Evolutionary conservation across 1,284 basidiomycete genomes (phyloP), one percentile per base, ranked within the genome.

Genomic region (Leccinum subfulvum): DNA sequence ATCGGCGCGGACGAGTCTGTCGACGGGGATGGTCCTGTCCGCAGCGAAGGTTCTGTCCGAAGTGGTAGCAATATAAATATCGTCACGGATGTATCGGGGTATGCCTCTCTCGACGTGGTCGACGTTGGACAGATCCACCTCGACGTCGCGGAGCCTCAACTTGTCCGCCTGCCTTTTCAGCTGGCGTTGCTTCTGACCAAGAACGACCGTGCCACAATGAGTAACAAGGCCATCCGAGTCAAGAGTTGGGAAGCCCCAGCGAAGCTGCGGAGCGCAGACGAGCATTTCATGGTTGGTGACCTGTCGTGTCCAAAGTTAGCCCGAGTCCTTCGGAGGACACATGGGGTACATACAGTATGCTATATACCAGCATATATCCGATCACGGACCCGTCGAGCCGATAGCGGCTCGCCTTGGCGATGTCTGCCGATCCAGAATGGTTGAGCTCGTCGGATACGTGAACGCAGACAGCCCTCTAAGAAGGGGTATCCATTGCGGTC

Each of bases 261-360:
- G 75, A 39, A 73, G 70, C 57, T 75, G 72, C n/a, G 75, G 73
- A 28, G 72, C 72, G 55, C 69, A 76, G 9, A 76, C 73, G 16
- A 73, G 70, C 30, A 76, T 66, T 57, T 74, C 73, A 30, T 76
- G 76, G 53, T 68, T 61, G 54, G 53, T n/a, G 28, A 76, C 66
- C 51, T 76, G 56, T 7, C 23, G 16, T 44, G 53, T 44, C n/a
- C 41, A 44, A 56, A 4, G 16, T 69, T 14, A 64, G 58, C n/a
- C 9, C 37, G 4, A 18, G 21, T 26, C 28, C 26, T 26, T 28
- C 1, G 2, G 21, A 2, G 3, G 6, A 58, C 5, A 37, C 21
- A 9, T 14, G 18, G 26, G 4, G 39, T 47, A 26, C 68, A 30
- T 64, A 74, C 75, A 0, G 67, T 62, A 54, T 68, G 70, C 52